phyloP scores from a whole-genome alignment of 129 eudicot genomes.

The Arctium minus region DNA sequence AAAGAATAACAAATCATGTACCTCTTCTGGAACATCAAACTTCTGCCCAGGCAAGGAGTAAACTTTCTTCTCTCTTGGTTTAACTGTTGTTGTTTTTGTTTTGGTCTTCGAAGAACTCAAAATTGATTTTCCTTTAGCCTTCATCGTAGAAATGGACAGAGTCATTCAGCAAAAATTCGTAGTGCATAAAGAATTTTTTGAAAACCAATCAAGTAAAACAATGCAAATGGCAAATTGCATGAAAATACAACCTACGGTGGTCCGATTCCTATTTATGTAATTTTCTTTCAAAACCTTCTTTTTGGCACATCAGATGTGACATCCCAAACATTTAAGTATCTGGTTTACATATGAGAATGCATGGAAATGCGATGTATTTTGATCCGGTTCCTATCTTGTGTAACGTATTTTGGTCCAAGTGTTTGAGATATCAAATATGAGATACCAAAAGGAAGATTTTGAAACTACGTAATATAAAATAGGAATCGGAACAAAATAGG shows the following conservation, averaged over 20 bases:
- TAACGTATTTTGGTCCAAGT: background rate
- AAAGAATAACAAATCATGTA: background rate
- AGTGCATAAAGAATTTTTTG: background rate
- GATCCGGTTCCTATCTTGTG: background rate
- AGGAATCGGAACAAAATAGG: background rate
- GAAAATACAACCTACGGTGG: background rate
- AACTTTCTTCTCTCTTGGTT: slow-evolving; percentile 68
- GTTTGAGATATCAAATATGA: background rate
- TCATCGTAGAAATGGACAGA: slow-evolving; percentile 35
- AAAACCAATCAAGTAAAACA: background rate
- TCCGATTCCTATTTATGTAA: background rate
- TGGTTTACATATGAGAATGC: background rate
- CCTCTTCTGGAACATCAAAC: slow-evolving; percentile 87
- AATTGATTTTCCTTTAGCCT: slow-evolving; percentile 67
- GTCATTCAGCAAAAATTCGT: slow-evolving; percentile 12
- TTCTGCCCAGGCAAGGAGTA: slow-evolving; percentile 78
- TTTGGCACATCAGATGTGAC: background rate
- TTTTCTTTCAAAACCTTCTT: background rate
- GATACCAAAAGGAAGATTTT: background rate
- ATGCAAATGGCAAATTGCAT: background rate
- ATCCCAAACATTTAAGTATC: background rate
- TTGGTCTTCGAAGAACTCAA: slow-evolving; percentile 45
- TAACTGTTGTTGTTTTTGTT: slow-evolving; percentile 35
- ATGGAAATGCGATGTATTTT: background rate
- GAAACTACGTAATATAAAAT: background rate